Conservation (phyloP, 805 yeast species). For the Zygosaccharomyces siamensis region DNA sequence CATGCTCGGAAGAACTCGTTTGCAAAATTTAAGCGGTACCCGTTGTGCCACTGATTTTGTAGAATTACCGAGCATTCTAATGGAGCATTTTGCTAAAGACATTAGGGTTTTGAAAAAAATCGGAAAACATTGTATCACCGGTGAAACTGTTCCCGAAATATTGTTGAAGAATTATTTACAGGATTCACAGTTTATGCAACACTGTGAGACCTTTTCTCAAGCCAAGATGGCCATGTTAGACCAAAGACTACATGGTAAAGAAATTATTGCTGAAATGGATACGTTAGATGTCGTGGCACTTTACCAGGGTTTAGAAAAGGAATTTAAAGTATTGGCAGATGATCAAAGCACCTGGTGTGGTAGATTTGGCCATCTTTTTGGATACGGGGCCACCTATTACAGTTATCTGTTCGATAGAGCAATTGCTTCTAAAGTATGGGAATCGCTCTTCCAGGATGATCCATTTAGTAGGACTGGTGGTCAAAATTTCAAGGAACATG, state of each 20-base stretch:
- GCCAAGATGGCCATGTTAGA: constrained; percentile 86
- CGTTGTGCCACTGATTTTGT: constrained; percentile 95
- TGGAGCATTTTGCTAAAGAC: constrained; percentile 89
- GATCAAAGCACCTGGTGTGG: constrained; percentile 83
- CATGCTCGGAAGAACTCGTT: constrained; percentile 84
- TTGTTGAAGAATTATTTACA: constrained; percentile 48
- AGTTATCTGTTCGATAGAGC: constrained; percentile 89
- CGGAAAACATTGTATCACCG: constrained; percentile 64
- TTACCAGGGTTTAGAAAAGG: constrained; percentile 61
- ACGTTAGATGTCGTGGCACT: constrained; percentile 53
- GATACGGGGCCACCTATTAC: constrained; percentile 92
- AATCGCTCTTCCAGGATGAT: constrained; percentile 58
- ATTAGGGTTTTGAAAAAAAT: constrained; percentile 66
- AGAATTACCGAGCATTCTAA: constrained; percentile 91
- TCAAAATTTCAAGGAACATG: constrained; percentile 59
- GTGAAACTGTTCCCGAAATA: constrained; percentile 49
- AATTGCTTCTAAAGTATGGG: constrained; percentile 83
- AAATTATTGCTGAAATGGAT: constrained; percentile 34
- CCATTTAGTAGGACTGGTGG: constrained; percentile 77
- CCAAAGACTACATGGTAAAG: constrained; percentile 60
- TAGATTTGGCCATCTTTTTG: constrained; percentile 85
- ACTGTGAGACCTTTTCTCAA: constrained; percentile 80
- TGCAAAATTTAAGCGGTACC: constrained; percentile 92
- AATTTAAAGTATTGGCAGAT: constrained; percentile 61
- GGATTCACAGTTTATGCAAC: constrained; percentile 49